phyloP scores from a whole-genome alignment of 169 alveolate genomes.

The Sarcocystis neurona region DNA sequence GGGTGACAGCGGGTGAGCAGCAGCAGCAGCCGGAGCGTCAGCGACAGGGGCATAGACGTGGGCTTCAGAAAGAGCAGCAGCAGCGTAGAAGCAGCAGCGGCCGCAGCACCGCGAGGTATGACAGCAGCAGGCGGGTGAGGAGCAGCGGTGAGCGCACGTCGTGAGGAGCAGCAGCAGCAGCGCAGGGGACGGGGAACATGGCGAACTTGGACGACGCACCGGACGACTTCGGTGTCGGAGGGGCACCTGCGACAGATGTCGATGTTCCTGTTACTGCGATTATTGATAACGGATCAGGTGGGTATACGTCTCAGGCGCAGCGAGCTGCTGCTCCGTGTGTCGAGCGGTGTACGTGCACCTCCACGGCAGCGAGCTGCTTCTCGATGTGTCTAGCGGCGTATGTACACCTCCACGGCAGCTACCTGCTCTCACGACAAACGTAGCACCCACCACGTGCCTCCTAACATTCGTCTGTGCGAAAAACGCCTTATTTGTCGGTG shows the following conservation, averaged over 20 bases:
- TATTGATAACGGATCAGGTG: constrained; percentile 49
- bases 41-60: neutral
- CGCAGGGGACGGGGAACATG: neutral
- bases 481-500: neutral
- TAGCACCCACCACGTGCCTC: neutral
- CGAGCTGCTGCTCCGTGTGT: neutral
- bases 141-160: neutral
- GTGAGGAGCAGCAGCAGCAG: constrained; percentile 1
- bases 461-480: neutral
- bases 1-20: neutral
- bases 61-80: neutral
- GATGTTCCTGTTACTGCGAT: constrained; percentile 33
- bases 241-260: neutral
- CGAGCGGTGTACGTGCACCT: neutral
- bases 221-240: neutral
- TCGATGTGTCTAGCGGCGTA: neutral
- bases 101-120: neutral
- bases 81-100: neutral
- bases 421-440: neutral
- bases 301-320: neutral
- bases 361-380: neutral
- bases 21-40: constrained; percentile 40
- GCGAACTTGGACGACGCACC: neutral
- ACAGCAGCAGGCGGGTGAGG: neutral
- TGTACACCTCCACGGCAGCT: neutral